These are phyloP conservation scores for Monascus purpureus DNA, from an alignment of 495 filamentous ascomycete species.

Conservation along the genomic window DNA sequence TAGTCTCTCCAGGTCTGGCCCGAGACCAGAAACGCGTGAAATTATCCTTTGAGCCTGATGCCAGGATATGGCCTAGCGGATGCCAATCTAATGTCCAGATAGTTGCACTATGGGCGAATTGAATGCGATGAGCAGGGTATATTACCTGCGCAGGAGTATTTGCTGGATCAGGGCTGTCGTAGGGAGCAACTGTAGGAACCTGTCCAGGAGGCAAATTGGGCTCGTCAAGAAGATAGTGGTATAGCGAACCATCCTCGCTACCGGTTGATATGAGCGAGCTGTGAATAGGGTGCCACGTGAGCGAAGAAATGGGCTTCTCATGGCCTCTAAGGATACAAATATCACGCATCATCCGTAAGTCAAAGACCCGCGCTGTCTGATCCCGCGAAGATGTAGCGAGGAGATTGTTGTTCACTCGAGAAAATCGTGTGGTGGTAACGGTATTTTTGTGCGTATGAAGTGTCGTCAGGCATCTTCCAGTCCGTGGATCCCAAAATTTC, in stretches of 20 bases:
- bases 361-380: constrained; percentile 81
- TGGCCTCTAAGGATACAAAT: constrained; percentile 82
- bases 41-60: constrained; percentile 97
- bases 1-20: constrained; percentile 69
- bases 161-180: constrained; percentile 65
- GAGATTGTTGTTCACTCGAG: constrained; percentile 64
- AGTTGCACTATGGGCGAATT: constrained; percentile 80
- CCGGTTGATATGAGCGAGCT: constrained; percentile 78
- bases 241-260: constrained; percentile 73
- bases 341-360: constrained; percentile 96
- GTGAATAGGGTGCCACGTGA: constrained; percentile 92
- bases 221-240: constrained; percentile 87
- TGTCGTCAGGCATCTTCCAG: constrained; percentile 76
- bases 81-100: constrained; percentile 99
- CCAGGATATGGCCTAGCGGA: constrained; percentile 85
- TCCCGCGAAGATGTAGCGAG: constrained; percentile 88
- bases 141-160: constrained; percentile 74
- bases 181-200: constrained; percentile 55
- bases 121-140: constrained; percentile 70
- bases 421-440: constrained; percentile 79
- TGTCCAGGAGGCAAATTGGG: constrained; percentile 65
- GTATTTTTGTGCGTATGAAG: constrained; percentile 97
- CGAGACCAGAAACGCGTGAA: constrained; percentile 95
- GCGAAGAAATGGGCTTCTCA: constrained; percentile 85
- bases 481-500: constrained; percentile 94